Conservation (phyloP, 768 basidiomycete genomes). For the Suillus subluteus region DNA sequence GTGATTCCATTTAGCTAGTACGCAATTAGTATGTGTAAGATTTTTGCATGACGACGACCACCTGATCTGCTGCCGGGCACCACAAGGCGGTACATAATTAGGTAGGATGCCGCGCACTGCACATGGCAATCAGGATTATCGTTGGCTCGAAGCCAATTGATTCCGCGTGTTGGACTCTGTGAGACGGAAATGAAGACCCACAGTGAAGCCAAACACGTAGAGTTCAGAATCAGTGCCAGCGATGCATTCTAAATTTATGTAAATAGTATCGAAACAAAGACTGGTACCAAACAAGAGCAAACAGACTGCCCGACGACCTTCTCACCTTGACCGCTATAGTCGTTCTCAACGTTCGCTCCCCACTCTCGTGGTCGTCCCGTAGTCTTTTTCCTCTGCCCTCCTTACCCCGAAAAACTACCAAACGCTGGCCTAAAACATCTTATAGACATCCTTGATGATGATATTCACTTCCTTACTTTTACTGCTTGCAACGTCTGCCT, state of each 20-base stretch:
- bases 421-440: not conserved
- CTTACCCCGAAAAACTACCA: not conserved
- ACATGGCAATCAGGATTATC: not conserved
- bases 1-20: not conserved
- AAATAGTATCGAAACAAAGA: constrained; percentile 13
- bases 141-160: not conserved
- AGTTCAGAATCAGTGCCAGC: not conserved
- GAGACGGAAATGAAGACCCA: constrained; percentile 1
- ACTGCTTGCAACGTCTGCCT: constrained; percentile 32
- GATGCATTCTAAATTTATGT: not conserved
- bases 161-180: not conserved
- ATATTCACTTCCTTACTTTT: constrained; percentile 29
- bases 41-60: not conserved
- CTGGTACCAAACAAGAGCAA: constrained; percentile 27
- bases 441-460: constrained; percentile 21
- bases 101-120: no score
- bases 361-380: constrained; percentile 16
- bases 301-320: constrained; percentile 19
- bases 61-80: not conserved
- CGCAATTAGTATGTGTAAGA: not conserved
- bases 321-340: constrained; percentile 38
- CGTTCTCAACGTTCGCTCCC: constrained; percentile 30
- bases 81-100: not conserved
- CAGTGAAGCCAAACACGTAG: not conserved
- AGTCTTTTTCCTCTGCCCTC: constrained; percentile 11